These are phyloP conservation scores for Petunia secreta DNA, from an alignment of 257 asterid genomes.

Conservation along the genomic window DNA sequence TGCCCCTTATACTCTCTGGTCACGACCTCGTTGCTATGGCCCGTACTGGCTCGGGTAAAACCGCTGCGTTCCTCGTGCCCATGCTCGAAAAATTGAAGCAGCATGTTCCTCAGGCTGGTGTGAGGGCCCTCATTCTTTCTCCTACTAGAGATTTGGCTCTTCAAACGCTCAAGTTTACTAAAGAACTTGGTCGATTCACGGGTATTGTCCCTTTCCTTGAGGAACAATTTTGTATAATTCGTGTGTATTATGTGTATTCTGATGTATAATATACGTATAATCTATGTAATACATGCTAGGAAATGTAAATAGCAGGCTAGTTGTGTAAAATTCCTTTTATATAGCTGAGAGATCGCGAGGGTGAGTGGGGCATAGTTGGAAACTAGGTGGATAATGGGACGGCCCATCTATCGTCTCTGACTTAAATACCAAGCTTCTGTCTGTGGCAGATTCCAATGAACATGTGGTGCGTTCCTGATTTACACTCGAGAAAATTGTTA, in stretches of 20 bases:
- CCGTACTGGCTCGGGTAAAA: conserved; percentile 93
- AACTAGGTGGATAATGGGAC: no score
- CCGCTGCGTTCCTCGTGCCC: conserved; percentile 89
- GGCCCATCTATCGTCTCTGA: no score
- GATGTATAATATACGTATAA: not conserved
- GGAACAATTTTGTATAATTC: not conserved
- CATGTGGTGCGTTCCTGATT: no score
- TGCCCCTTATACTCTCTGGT: conserved; percentile 80
- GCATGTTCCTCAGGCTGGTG: conserved; percentile 89
- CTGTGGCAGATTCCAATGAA: no score
- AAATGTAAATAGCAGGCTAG: no score
- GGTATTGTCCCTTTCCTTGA: conserved; percentile 42
- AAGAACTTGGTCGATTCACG: conserved; percentile 82
- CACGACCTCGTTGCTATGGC: conserved; percentile 98
- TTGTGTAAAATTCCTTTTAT: no score
- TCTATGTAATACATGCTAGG: not conserved
- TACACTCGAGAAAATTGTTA: no score
- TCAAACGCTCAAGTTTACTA: conserved; percentile 80
- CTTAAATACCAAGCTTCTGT: no score
- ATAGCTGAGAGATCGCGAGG: no score
- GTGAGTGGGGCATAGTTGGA: no score
- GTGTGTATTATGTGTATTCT: no score
- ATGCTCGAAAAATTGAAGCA: conserved; percentile 92
- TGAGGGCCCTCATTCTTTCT: conserved; percentile 83
- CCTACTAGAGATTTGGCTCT: conserved; percentile 96